Evolutionary conservation across 176 grass and related monocot species (phyloP), one percentile per base, ranked within the genome.

Genomic region (Lolium perenne): DNA sequence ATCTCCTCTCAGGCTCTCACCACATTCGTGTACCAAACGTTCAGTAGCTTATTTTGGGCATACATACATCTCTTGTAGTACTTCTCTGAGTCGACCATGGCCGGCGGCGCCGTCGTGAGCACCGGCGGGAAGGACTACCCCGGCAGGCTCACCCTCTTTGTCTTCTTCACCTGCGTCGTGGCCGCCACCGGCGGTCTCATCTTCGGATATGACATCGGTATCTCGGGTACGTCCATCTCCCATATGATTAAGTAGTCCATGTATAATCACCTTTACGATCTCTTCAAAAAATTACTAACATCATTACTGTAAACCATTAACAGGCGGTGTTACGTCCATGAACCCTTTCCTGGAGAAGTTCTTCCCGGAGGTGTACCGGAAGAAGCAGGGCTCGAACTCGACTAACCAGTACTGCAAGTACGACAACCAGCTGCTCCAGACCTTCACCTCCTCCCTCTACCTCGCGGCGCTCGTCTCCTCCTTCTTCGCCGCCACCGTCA

Each of bases 401-500:
- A 35, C 49, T 43, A 92, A 90, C 87, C 91, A 92, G 86, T 95
- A 89, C 89, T 95, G 94, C 87, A 83, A 87, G 74, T 95, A 85
- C 83, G 89, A 95, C 89, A 91, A 84, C 87, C 91, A 89, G 69
- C 62, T 92, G 16, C 94, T 95, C 20, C 87, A 88, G 82, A 84
- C 86, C 26, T 95, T 95, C 89, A 95, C 94, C 1, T 95, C 94
- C 10, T 95, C 94, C 9, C 84, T 95, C 48, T 95, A 95, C 84
- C 85, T 92, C 0, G 91, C 91, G 12, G 91, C 91, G 0, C 87
- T 92, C 22, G 88, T 90, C 62, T 41, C 91, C 71, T 92, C 87
- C 84, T 73, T 92, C 91, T 90, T 92, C 81, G 91, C 91, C 40
- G 84, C 91, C 76, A 84, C 91, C 76, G 87, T 90, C 84, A 92